These are phyloP conservation scores for Darksidea phi DNA, from an alignment of 495 filamentous ascomycete genomes.

Conservation along the genomic window DNA sequence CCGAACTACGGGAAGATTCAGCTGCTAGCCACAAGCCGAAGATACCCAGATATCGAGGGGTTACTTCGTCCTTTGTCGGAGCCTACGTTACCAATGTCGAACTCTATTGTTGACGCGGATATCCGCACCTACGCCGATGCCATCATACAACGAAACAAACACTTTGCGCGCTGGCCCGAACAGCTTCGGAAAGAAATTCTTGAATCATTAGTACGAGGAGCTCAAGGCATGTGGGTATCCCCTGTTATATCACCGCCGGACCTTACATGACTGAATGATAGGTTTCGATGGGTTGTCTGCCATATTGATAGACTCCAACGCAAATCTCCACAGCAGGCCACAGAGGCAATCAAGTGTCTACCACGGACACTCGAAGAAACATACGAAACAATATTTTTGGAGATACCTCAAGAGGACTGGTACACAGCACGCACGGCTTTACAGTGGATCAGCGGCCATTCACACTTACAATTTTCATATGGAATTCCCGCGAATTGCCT, in stretches of 20 bases:
- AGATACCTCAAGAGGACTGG: conserved; percentile 6
- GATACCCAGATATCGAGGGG: conserved; percentile 1
- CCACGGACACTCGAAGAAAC: conserved; percentile 13
- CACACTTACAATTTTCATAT: neutral
- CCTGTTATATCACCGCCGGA: neutral
- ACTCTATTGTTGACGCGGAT: conserved; percentile 3
- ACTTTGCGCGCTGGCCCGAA: neutral
- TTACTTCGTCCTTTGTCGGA: neutral
- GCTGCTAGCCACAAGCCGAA: conserved; percentile 8
- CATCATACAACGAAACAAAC: neutral
- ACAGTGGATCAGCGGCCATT: conserved; percentile 7
- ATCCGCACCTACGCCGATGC: neutral
- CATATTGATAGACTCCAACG: conserved; percentile 1
- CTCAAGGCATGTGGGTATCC: conserved; percentile 11
- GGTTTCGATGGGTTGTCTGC: conserved; percentile 16
- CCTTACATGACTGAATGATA: neutral
- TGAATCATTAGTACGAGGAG: neutral
- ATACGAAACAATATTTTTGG: conserved; percentile 7
- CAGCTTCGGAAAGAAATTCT: neutral
- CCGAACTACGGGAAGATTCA: neutral
- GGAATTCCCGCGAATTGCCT: neutral
- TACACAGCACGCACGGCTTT: neutral
- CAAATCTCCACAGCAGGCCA: neutral
- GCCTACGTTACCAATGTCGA: conserved; percentile 7
- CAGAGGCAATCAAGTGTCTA: neutral